A percentile compares a stretch with the other conserved stretches of the same genome.
Conservation (phyloP, 805 yeast genomes). For the Ogataea zsoltii region DNA sequence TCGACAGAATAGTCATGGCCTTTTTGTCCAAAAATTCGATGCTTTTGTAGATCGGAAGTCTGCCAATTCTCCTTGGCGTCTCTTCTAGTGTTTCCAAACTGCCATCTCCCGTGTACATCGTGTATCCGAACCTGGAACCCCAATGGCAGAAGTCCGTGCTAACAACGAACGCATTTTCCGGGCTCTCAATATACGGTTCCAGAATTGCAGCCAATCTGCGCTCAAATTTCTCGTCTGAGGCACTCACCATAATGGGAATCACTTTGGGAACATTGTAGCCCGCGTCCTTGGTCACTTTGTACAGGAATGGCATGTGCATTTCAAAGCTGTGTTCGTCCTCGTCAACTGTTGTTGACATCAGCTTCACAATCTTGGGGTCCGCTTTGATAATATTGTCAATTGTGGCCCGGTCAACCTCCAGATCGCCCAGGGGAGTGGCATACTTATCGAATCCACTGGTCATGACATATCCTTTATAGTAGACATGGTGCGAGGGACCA, state of each 20-base stretch:
- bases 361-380: constrained; percentile 45
- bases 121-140: constrained; percentile 70
- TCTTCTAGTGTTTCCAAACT: constrained; percentile 20
- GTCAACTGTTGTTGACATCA: constrained; percentile 63
- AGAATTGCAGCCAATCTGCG: constrained; percentile 48
- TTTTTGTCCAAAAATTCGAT: constrained; percentile 70
- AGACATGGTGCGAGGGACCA: constrained; percentile 94
- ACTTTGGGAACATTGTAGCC: constrained; percentile 42
- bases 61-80: constrained; percentile 17
- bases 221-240: constrained; percentile 48
- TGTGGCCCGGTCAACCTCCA: constrained; percentile 61
- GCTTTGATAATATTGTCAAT: constrained; percentile 36
- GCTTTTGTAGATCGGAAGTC: constrained; percentile 59
- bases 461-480: constrained; percentile 61
- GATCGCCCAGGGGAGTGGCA: constrained; percentile 81
- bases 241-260: constrained; percentile 81
- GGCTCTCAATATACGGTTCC: constrained; percentile 52
- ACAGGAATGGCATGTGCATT: constrained; percentile 85
- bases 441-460: constrained; percentile 54
- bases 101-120: constrained; percentile 46
- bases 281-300: constrained; percentile 43
- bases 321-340: constrained; percentile 91
- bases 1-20: constrained; percentile 65
- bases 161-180: constrained; percentile 66
- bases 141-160: constrained; percentile 96